Evolutionary conservation across 345 rosid species (phyloP), one percentile per base, ranked within the genome.

Genomic region (Erucastrum elatum): DNA sequence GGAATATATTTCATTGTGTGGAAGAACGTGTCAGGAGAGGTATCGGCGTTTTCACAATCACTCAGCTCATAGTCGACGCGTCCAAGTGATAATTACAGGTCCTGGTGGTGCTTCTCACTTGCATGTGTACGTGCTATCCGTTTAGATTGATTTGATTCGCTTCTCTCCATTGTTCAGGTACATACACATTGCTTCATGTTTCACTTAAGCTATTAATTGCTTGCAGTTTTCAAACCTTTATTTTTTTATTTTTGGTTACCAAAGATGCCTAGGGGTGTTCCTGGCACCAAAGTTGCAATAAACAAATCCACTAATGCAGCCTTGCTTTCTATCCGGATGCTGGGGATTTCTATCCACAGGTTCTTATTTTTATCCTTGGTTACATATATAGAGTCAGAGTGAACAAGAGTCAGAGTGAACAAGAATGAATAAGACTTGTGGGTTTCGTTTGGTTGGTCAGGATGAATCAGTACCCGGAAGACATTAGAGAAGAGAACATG

Each of bases 81-180:
- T 89, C 76, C 94, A 90, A 70, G 82, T 95, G 51, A 93, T 93
- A 80, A 90, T 93, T 62, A 96, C 97, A 37, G 99, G 98, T 66
- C 98, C 99, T 77, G 98, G 99, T 80, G 99, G 98, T 66, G 98
- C 99, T 64, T 96, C 97, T 59, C 99, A 95, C 86, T 86, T 95
- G 21, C 21, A 21, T 21, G 21, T 16, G 96, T 95, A 59, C 96
- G 96, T 4, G 90, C 89, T 70, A 86, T 98, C 25, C 86, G 87
- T 21, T 81, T 93, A 83, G 97, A 91, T 81, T 96, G 98, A 80
- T 82, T 93, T 70, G 97, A 95, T 89, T 95, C 98, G 0, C 97
- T 93, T 73, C 78, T 95, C 64, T 93, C 99, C 41, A 95, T 95
- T 8, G 99, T 91, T 44, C 97, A 95, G 94, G 97, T 91, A 85